Evolutionary conservation across 2,329 filamentous ascomycete genomes (phyloP).

Genomic region (Colletotrichum sp.): DNA sequence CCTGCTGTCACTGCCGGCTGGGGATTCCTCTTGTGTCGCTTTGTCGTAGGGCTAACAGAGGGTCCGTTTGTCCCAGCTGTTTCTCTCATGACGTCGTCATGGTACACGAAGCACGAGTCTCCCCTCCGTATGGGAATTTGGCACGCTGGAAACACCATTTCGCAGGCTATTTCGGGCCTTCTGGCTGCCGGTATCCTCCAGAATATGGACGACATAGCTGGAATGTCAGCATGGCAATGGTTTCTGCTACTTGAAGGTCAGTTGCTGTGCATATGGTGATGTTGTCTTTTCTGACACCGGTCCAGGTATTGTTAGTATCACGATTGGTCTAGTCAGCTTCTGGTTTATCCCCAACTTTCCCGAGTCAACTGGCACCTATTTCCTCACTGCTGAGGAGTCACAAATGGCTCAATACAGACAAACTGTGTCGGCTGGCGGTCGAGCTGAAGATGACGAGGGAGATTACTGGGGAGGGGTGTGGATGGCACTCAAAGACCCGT

Average conservation of each 20-base stretch:
- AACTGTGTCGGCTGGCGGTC: slow-evolving; percentile 38
- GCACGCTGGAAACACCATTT: slow-evolving; percentile 50
- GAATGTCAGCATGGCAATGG: slow-evolving; percentile 45
- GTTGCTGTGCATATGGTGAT: background rate
- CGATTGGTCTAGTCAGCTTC: slow-evolving; percentile 33
- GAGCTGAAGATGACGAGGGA: slow-evolving; percentile 39
- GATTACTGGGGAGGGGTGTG: slow-evolving; percentile 42
- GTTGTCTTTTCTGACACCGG: background rate
- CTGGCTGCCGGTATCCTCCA: slow-evolving; percentile 47
- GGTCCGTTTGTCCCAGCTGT: slow-evolving; percentile 51
- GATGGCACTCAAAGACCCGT: slow-evolving; percentile 37
- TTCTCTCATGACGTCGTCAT: slow-evolving; percentile 50
- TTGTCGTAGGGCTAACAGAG: slow-evolving; percentile 34
- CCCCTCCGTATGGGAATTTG: slow-evolving; percentile 49
- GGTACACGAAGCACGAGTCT: slow-evolving; percentile 50
- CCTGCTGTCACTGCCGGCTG: slow-evolving; percentile 36
- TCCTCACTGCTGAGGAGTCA: slow-evolving; percentile 41
- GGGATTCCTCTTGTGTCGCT: slow-evolving; percentile 36
- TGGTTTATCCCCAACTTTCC: slow-evolving; percentile 43
- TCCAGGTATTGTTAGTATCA: slow-evolving; percentile 33
- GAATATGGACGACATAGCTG: slow-evolving; percentile 44
- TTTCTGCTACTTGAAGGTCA: slow-evolving; percentile 42
- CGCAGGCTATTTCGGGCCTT: slow-evolving; percentile 47
- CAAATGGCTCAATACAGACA: slow-evolving; percentile 42
- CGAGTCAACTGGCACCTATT: slow-evolving; percentile 33